Evolutionary conservation across 495 filamentous ascomycete genomes (phyloP), one percentile per base, ranked within the genome.

Genomic region (Talaromyces wortmannii): DNA sequence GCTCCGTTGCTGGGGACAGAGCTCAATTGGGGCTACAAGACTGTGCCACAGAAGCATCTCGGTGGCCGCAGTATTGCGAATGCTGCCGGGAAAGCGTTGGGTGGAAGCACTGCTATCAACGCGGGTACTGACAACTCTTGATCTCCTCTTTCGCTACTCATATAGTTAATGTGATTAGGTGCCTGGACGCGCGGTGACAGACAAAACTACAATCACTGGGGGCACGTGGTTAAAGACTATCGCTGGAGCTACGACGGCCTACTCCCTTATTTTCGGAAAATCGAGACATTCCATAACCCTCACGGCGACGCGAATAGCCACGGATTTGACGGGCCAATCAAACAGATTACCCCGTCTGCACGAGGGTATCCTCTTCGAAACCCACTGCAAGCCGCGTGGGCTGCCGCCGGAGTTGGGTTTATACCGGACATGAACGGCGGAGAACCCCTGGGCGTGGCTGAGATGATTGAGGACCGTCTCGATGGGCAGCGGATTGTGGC

Each of bases 11-110:
- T 60, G 57, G 70, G 77, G 48, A 58, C 62, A 42, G 58, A 57
- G 6, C 57, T 85, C 58, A 85, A 85, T 58, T 87, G 78, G 76
- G 80, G 77, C 0, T 86, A 86, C 68, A 78, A 83, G 58, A 86
- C 82, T 0, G 69, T 61, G 0, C 78, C 83, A 0, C 84, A 87
- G 55, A 60, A 67, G 17, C 59, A 80, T 57, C 76, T 79, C 50
- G 69, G 68, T 31, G 69, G 68, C 13, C 77, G 81, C 4, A 57
- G 75, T 48, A 59, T 87, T 6, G 78, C 82, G 58, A 82, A 83
- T 54, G 78, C 76, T 13, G 76, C 84, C 10, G 84, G 84, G 0
- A 75, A 76, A 11, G 81, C 80, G 2, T 67, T 89, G 0, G 85
- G 85, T 4, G 86, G 85, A 0, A 76, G 76, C 23, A 82, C 70